phyloP scores from a whole-genome alignment of 1,139 yeast genomes.

The Kluyveromyces marxianus region DNA sequence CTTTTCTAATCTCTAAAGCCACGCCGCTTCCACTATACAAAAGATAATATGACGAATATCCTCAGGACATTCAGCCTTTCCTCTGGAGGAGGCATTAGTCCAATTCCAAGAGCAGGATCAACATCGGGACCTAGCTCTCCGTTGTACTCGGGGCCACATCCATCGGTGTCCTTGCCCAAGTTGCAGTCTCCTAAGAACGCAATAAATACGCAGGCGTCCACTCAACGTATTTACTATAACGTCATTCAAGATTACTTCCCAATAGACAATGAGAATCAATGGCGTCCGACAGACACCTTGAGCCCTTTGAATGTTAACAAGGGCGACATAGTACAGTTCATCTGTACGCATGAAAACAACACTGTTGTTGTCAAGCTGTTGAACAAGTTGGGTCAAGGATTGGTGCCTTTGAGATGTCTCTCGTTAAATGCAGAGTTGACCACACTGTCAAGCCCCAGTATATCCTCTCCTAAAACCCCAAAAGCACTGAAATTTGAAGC shows the following conservation, averaged over 20 bases:
- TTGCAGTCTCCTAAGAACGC: too few relatives aligned
- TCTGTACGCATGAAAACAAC: constrained; percentile 12
- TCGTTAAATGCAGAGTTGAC: constrained; percentile 13
- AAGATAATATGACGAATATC: background rate
- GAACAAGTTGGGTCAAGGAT: constrained; percentile 18
- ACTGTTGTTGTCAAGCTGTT: constrained; percentile 17
- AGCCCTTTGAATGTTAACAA: constrained; percentile 11
- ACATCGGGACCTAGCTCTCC: too few relatives aligned
- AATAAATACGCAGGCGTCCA: background rate
- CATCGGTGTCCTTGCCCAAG: too few relatives aligned
- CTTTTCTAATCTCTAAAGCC: background rate
- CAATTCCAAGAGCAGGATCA: background rate
- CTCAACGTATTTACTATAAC: constrained; percentile 4
- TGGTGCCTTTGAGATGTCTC: constrained; percentile 17
- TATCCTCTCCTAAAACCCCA: background rate
- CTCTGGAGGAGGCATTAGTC: background rate
- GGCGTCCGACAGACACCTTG: background rate
- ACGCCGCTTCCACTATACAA: background rate
- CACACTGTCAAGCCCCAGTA: background rate
- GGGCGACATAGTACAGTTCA: constrained; percentile 19
- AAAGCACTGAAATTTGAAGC: background rate
- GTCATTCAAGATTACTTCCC: constrained; percentile 12
- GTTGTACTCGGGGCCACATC: too few relatives aligned
- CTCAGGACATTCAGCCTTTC: background rate
- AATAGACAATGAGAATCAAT: background rate